Conservation (phyloP, 2,329 filamentous ascomycete species). For the Phaeosphaeria sp. region DNA sequence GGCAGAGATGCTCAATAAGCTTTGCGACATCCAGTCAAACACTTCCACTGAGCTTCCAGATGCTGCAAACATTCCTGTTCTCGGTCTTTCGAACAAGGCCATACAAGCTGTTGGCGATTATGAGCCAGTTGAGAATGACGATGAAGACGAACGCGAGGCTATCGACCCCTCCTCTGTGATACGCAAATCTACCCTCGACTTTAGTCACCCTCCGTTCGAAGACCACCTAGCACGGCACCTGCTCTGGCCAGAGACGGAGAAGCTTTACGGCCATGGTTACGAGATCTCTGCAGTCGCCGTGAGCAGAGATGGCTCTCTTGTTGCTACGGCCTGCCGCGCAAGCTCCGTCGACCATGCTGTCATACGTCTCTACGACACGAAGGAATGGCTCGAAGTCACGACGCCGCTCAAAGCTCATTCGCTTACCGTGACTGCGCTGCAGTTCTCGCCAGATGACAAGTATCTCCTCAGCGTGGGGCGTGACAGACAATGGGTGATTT, state of each 20-base stretch:
- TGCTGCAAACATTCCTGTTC: constrained; percentile 90
- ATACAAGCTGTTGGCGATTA: constrained; percentile 62
- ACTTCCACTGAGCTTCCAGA: constrained; percentile 66
- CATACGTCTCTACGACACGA: constrained; percentile 87
- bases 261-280: constrained; percentile 97
- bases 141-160: constrained; percentile 61
- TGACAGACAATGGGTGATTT: constrained; percentile 91
- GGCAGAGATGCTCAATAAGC: constrained; percentile 72
- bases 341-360: constrained; percentile 94
- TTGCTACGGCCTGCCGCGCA: constrained; percentile 93
- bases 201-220: constrained; percentile 81
- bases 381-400: constrained; percentile 83
- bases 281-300: constrained; percentile 89
- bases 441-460: constrained; percentile 77
- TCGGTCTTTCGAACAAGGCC: constrained; percentile 96
- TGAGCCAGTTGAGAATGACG: constrained; percentile 39
- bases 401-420: constrained; percentile 85
- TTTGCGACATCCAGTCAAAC: constrained; percentile 65
- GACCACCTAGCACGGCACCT: constrained; percentile 89
- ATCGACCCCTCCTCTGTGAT: constrained; percentile 64
- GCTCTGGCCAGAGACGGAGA: constrained; percentile 94
- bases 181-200: constrained; percentile 68
- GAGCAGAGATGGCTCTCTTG: constrained; percentile 73
- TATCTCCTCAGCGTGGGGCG: constrained; percentile 87
- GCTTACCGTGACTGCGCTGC: constrained; percentile 81